Conservation (phyloP, 2,329 filamentous ascomycete species). For the Fragosphaeria purpurea region DNA sequence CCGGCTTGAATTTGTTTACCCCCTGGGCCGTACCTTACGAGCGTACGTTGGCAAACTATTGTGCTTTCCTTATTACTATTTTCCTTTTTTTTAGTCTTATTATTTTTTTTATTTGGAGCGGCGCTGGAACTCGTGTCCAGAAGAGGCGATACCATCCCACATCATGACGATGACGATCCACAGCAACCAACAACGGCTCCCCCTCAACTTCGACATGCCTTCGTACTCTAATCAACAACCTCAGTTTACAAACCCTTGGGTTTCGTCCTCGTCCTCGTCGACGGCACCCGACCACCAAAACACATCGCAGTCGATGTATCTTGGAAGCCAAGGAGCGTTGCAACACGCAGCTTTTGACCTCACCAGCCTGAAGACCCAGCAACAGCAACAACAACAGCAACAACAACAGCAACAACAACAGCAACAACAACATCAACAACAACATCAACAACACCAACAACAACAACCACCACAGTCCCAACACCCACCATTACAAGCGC, state of each 20-base stretch:
- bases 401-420: conserved; percentile 7
- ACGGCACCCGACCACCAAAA: conserved; percentile 33
- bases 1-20: too few species aligned
- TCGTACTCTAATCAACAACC: conserved; percentile 52
- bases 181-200: conserved; percentile 71
- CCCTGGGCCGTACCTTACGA: too few species aligned
- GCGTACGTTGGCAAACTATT: not conserved
- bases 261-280: conserved; percentile 41
- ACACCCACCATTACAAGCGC: not conserved
- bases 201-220: conserved; percentile 73
- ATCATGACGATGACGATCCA: conserved; percentile 95
- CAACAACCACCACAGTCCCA: not conserved
- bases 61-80: conserved; percentile 7
- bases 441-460: conserved; percentile 1
- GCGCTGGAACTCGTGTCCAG: not conserved
- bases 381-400: conserved; percentile 33
- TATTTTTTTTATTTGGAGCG: conserved; percentile 5
- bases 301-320: conserved; percentile 52
- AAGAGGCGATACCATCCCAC: conserved; percentile 13
- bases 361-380: conserved; percentile 45
- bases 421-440: conserved; percentile 4
- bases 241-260: conserved; percentile 88
- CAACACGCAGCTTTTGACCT: conserved; percentile 49
- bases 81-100: conserved; percentile 17
- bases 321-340: conserved; percentile 45